Percentiles rank a stretch among this genome's conserved stretches.
Conservation (phyloP, 306 rosid species). For the Quercus ilex region DNA sequence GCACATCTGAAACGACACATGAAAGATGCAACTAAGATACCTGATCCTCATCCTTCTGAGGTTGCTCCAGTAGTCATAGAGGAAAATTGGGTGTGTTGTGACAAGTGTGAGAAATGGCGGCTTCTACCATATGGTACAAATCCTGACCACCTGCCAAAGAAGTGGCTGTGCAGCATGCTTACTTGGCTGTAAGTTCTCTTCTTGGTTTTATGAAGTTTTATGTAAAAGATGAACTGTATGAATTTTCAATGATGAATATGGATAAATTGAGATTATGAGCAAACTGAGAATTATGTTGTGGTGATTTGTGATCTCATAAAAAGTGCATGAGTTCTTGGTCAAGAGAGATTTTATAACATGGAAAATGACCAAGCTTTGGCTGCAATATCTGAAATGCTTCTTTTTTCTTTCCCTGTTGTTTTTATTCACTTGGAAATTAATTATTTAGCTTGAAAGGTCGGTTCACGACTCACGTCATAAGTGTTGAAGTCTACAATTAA, state of each 20-base stretch:
- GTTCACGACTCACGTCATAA: background rate
- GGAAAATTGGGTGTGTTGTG: conserved; percentile 88
- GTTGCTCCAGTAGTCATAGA: conserved; percentile 35
- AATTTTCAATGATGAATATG: background rate
- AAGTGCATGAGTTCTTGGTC: background rate
- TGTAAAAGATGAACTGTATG: background rate
- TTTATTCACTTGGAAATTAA: background rate
- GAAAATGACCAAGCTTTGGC: background rate
- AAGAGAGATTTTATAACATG: background rate
- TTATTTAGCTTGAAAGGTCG: background rate
- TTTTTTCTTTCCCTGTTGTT: background rate
- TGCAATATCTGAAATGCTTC: conserved; percentile 7
- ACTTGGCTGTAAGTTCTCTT: conserved; percentile 93
- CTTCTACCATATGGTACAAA: conserved; percentile 82
- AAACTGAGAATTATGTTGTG: background rate
- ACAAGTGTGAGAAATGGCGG: conserved; percentile 84
- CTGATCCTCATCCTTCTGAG: conserved; percentile 7
- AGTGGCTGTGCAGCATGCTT: conserved; percentile 94
- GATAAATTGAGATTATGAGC: background rate
- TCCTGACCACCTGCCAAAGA: conserved; percentile 75
- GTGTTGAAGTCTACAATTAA: background rate
- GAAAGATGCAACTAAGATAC: background rate
- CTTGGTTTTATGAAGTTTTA: background rate
- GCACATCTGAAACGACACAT: background rate
- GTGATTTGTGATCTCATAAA: background rate